phyloP scores from a whole-genome alignment of 2,329 filamentous ascomycete genomes.

The Aspergillus pseudoviridinutans region DNA sequence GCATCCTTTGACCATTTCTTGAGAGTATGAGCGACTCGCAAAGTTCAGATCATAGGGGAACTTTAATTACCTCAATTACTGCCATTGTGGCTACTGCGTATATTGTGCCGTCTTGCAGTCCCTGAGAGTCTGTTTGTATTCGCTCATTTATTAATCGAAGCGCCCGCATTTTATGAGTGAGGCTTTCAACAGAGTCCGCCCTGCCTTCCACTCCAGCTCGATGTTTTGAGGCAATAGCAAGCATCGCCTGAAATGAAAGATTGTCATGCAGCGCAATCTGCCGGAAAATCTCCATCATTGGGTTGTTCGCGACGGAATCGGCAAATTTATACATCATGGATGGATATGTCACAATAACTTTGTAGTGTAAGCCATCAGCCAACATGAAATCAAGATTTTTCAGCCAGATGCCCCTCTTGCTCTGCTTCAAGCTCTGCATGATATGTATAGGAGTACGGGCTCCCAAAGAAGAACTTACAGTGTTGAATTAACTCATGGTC shows the following conservation, averaged over 20 bases:
- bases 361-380: slow-evolving; percentile 14
- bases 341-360: slow-evolving; percentile 31
- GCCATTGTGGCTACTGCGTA: slow-evolving; percentile 32
- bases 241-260: slow-evolving; percentile 32
- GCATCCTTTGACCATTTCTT: slow-evolving; percentile 34
- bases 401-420: background rate
- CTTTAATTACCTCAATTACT: slow-evolving; percentile 28
- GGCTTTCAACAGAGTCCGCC: slow-evolving; percentile 28
- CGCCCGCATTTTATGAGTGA: slow-evolving; percentile 32
- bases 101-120: slow-evolving; percentile 26
- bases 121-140: slow-evolving; percentile 20
- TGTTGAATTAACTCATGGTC: slow-evolving; percentile 30
- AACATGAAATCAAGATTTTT: background rate
- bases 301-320: slow-evolving; percentile 23
- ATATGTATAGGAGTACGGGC: background rate
- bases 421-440: background rate
- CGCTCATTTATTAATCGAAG: slow-evolving; percentile 28
- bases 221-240: slow-evolving; percentile 32
- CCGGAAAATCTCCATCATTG: slow-evolving; percentile 29
- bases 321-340: slow-evolving; percentile 34
- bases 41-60: background rate
- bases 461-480: slow-evolving; percentile 20
- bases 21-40: slow-evolving; percentile 9
- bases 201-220: slow-evolving; percentile 28
- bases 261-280: slow-evolving; percentile 26